Conservation (phyloP, 1,284 basidiomycete species). For the Ceratobasidium sp. region DNA sequence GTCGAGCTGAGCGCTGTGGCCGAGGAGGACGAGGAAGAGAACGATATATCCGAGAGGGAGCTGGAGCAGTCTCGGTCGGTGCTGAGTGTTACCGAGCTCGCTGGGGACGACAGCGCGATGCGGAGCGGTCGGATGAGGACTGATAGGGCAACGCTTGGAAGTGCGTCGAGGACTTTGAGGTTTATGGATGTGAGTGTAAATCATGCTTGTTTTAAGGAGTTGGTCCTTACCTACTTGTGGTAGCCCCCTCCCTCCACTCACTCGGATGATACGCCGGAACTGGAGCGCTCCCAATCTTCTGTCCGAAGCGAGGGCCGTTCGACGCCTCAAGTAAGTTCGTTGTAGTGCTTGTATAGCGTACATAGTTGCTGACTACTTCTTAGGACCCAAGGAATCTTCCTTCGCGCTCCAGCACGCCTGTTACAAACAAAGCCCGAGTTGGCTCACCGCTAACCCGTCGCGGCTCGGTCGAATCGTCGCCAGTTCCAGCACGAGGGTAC, state of each 20-base stretch:
- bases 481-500: not conserved
- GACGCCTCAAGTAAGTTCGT: not conserved
- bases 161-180: slow-evolving; percentile 17
- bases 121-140: slow-evolving; percentile 24
- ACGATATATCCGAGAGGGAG: slow-evolving; percentile 69
- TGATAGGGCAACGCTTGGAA: slow-evolving; percentile 22
- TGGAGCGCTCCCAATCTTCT: slow-evolving; percentile 21
- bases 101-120: slow-evolving; percentile 22
- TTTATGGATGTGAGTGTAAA: slow-evolving; percentile 35
- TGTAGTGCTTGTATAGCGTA: too few relatives aligned
- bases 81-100: slow-evolving; percentile 54
- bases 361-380: too few relatives aligned
- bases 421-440: not conserved
- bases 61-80: slow-evolving; percentile 70
- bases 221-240: not conserved
- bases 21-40: slow-evolving; percentile 58
- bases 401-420: slow-evolving; percentile 31
- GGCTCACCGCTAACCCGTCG: slow-evolving; percentile 26
- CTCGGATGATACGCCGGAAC: slow-evolving; percentile 29
- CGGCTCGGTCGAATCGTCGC: slow-evolving; percentile 27
- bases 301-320: not conserved
- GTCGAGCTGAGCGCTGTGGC: slow-evolving; percentile 43
- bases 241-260: slow-evolving; percentile 12
- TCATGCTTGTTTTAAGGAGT: not conserved
- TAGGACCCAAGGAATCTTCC: slow-evolving; percentile 10